These are phyloP conservation scores for Chlorella sp. DNA, from an alignment of 139 green algal species.

Conservation along the genomic window DNA sequence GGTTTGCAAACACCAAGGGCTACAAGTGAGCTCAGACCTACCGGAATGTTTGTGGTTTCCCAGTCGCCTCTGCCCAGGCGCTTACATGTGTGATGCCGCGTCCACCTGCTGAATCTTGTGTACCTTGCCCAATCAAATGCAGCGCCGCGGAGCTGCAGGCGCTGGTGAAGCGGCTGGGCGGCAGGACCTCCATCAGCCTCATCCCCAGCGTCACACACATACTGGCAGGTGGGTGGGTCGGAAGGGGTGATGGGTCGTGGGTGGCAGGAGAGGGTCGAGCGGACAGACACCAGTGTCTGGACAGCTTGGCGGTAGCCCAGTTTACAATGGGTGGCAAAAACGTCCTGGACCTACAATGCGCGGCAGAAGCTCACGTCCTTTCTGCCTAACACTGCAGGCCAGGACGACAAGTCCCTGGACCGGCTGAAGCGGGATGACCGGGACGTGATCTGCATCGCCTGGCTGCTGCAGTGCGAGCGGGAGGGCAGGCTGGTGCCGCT, in stretches of 20 bases:
- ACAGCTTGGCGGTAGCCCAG: too few species aligned
- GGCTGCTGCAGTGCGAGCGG: conserved; percentile 19
- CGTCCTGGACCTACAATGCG: too few species aligned
- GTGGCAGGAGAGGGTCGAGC: too few species aligned
- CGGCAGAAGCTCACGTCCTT: too few species aligned
- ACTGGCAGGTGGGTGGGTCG: background rate
- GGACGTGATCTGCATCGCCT: conserved; percentile 12
- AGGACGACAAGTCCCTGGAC: background rate
- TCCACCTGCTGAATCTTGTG: too few species aligned
- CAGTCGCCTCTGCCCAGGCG: background rate
- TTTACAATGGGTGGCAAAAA: too few species aligned
- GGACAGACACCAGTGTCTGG: too few species aligned
- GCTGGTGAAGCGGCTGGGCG: conserved; percentile 25
- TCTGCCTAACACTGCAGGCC: too few species aligned
- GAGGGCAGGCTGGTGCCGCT: background rate
- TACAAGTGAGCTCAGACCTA: background rate
- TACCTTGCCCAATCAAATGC: background rate
- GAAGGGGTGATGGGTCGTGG: background rate
- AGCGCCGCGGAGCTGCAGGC: conserved; percentile 23
- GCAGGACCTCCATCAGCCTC: background rate
- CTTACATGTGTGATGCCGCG: background rate
- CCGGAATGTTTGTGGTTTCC: too few species aligned
- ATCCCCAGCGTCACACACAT: conserved; percentile 4
- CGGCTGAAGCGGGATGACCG: background rate
- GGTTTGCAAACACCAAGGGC: conserved; percentile 4